Percentiles rank a stretch among this genome's conserved stretches.
Evolutionary conservation across 2,329 filamentous ascomycete genomes (phyloP).

Genomic region (Aureobasidium sp.): DNA sequence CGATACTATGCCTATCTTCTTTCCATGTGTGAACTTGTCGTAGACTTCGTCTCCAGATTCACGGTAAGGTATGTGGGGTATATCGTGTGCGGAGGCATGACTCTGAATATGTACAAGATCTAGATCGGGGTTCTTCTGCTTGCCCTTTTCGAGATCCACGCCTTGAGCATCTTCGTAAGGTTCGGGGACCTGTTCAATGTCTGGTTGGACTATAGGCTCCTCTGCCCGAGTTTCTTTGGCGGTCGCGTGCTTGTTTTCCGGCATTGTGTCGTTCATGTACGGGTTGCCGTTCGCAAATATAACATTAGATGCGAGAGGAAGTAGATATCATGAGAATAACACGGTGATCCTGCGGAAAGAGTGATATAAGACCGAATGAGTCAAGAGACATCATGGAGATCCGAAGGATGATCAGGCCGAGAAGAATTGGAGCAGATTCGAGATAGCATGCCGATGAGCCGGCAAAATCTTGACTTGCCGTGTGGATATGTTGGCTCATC

Average conservation of each 20-base stretch:
- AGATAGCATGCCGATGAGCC: conserved; percentile 3
- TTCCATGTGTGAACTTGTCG: conserved; percentile 49
- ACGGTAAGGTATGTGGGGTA: conserved; percentile 23
- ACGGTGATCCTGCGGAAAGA: not conserved
- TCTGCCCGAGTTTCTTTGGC: not conserved
- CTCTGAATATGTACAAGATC: conserved; percentile 14
- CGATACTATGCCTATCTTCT: conserved; percentile 59
- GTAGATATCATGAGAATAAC: not conserved
- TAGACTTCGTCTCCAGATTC: conserved; percentile 50
- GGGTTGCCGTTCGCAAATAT: not conserved
- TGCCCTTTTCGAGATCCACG: conserved; percentile 8
- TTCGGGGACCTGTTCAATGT: conserved; percentile 3
- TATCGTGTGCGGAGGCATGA: conserved; percentile 17
- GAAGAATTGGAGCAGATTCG: conserved; percentile 1
- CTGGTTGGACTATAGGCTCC: conserved; percentile 9
- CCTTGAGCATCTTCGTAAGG: conserved; percentile 11
- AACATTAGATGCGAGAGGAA: not conserved
- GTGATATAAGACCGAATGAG: not conserved
- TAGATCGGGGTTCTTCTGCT: not conserved
- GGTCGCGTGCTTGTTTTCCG: not conserved
- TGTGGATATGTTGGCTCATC: not conserved
- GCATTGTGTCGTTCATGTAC: not conserved
- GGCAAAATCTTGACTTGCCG: not conserved
- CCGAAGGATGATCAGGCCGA: not conserved
- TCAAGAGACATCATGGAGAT: conserved; percentile 5